Evolutionary conservation across 106 monocot genomes (phyloP).

Genomic region (Acanthochlamys bracteata): DNA sequence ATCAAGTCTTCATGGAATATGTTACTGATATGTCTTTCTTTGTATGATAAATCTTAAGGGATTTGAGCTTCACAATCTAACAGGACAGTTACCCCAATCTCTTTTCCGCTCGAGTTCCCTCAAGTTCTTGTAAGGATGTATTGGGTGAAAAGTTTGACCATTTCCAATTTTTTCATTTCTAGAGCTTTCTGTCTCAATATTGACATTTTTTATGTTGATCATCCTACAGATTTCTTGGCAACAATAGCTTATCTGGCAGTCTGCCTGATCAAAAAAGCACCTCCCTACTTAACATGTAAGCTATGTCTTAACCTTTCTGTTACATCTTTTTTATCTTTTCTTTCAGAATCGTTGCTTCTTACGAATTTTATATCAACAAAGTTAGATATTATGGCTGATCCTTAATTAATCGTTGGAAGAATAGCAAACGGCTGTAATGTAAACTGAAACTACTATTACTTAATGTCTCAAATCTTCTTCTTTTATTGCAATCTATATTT

Average conservation of each 20-base stretch:
- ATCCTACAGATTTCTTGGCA: conserved; percentile 74
- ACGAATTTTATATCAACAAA: not conserved
- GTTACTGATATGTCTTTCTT: not conserved
- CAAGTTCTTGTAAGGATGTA: conserved; percentile 38
- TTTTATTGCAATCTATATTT: not conserved
- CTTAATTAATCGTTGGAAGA: no score
- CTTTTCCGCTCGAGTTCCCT: conserved; percentile 57
- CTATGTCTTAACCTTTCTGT: not conserved
- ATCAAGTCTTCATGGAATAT: not conserved
- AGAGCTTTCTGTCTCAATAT: not conserved
- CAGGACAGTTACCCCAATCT: conserved; percentile 55
- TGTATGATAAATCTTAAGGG: conserved; percentile 46
- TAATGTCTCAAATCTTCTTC: not conserved
- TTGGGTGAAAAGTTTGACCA: not conserved
- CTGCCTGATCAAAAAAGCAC: conserved; percentile 50
- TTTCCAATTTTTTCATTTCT: not conserved
- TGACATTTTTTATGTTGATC: conserved; percentile 3
- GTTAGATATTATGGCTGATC: not conserved
- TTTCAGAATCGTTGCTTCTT: no score
- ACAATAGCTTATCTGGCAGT: conserved; percentile 62
- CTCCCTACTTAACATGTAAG: conserved; percentile 53
- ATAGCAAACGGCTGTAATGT: no score
- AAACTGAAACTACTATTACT: no score
- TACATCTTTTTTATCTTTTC: not conserved
- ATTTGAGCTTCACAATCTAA: conserved; percentile 90